phyloP scores from a whole-genome alignment of 2,329 filamentous ascomycete species.

The Xylariaceae sp. region DNA sequence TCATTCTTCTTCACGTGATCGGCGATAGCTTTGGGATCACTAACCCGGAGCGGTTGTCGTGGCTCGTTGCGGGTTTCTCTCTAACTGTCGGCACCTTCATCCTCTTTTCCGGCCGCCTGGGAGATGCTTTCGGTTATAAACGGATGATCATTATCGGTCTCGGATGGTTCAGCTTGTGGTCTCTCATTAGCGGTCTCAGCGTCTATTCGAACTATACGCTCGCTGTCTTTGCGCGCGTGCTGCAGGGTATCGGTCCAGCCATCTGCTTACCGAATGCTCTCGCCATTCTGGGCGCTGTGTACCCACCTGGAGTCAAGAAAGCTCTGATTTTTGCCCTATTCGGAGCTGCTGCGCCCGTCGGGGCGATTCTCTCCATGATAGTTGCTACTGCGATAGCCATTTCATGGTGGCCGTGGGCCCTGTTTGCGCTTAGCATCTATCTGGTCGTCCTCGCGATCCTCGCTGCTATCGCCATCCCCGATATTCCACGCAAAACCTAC shows the following conservation, averaged over 20 bases:
- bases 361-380: slow-evolving; percentile 18
- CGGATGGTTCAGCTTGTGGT: slow-evolving; percentile 45
- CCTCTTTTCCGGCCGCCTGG: slow-evolving; percentile 44
- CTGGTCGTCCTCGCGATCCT: slow-evolving; percentile 17
- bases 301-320: slow-evolving; percentile 35
- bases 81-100: slow-evolving; percentile 49
- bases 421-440: slow-evolving; percentile 21
- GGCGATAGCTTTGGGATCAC: slow-evolving; percentile 37
- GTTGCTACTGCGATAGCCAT: slow-evolving; percentile 21
- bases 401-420: slow-evolving; percentile 28
- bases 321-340: slow-evolving; percentile 29
- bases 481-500: slow-evolving; percentile 17
- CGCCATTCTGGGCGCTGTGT: slow-evolving; percentile 45
- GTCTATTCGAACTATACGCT: slow-evolving; percentile 35
- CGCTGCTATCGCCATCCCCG: slow-evolving; percentile 22
- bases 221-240: slow-evolving; percentile 39
- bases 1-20: slow-evolving; percentile 36
- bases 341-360: slow-evolving; percentile 26
- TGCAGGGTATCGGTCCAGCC: slow-evolving; percentile 48
- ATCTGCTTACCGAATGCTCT: slow-evolving; percentile 51
- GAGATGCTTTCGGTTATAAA: slow-evolving; percentile 47
- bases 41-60: slow-evolving; percentile 38
- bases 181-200: slow-evolving; percentile 39
- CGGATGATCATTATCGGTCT: slow-evolving; percentile 43
- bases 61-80: slow-evolving; percentile 44